Evolutionary conservation across 768 basidiomycete species (phyloP).

Genomic region (Nevesoporus exiguus): DNA sequence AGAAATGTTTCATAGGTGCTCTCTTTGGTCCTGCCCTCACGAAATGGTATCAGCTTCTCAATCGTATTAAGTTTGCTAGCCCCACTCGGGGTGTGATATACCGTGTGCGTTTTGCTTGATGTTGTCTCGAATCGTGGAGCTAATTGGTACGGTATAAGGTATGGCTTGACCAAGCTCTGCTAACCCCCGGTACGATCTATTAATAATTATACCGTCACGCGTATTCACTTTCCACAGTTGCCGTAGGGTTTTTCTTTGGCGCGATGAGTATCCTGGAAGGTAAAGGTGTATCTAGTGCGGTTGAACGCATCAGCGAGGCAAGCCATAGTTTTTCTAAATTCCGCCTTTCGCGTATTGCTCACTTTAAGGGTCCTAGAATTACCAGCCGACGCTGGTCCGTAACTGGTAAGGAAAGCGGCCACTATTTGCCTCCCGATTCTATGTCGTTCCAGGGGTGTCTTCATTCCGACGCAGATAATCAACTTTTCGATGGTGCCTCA

Average conservation of each 20-base stretch:
- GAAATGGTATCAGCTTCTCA: constrained; percentile 75
- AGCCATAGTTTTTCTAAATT: neutral
- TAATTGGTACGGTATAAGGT: constrained; percentile 43
- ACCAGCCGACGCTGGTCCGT: constrained; percentile 67
- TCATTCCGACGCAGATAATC: constrained; percentile 71
- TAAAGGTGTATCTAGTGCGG: constrained; percentile 51
- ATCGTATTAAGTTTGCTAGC: constrained; percentile 63
- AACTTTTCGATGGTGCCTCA: constrained; percentile 78
- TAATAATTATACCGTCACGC: constrained; percentile 2
- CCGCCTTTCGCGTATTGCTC: neutral
- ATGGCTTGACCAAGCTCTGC: constrained; percentile 74
- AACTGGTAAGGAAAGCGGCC: constrained; percentile 54
- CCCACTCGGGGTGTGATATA: constrained; percentile 58
- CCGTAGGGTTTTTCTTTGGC: constrained; percentile 59
- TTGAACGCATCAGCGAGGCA: constrained; percentile 42
- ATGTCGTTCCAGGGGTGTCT: constrained; percentile 52
- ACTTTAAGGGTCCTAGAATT: constrained; percentile 48
- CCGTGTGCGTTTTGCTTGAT: constrained; percentile 42
- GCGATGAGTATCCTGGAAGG: constrained; percentile 82
- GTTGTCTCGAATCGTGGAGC: neutral
- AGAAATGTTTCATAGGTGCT: constrained; percentile 38
- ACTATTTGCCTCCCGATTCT: neutral
- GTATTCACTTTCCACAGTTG: constrained; percentile 28
- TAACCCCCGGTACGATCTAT: constrained; percentile 56
- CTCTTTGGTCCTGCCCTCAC: constrained; percentile 82